Base-by-base conservation (phyloP, 345 rosid species). In the Eucalyptus pauciflora region DNA sequence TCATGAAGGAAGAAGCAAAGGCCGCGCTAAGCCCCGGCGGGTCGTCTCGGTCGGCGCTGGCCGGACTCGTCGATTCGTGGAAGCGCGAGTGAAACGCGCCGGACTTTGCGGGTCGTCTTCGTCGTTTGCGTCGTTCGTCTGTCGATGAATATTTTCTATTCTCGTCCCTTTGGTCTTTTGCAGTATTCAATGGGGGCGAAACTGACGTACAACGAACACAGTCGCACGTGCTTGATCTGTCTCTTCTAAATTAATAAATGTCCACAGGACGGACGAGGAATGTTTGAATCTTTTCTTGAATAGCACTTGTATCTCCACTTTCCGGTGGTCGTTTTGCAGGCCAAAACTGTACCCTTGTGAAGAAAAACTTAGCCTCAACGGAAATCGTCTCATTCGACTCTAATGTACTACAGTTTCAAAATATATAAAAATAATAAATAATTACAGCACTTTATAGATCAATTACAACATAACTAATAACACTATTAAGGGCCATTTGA, bases 1-100 rank as follows among this genome's bases (percentile, higher is more conserved):
- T 71, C 3, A 86, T 90, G 90, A 89, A 79, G 69, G 88, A 80
- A 25, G 89, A 87, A 86, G 93, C 92, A 3, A 85, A 54, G 86
- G 90, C 88, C 15, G 96, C 95, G 1, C 18, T 87, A 79, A 89
- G 88, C 3, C 91, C 92, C 13, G 91, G 93, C 24, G 96, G 97
- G 10, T 93, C 96, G 54, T 95, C 96, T 20, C 87, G 43, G 1
- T 46, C 83, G 24, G 92, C 92, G 4, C 51, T 95, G 56, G 46
- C 88, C 45, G 62, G 87, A 31, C 86, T 94, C 11, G 60, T 91
- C 6, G 89, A 90, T 7, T 86, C 86, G 49, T 89, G 90, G 88
- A 45, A 50, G 27, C 87, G 83, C 27, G 8, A 20, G 83, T 37
- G 46, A 76, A 37, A 37, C 12, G 46, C 48, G 27, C 83, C 43